Evolutionary conservation across 495 filamentous ascomycete genomes (phyloP).

Genomic region (Lepidopterella palustris): DNA sequence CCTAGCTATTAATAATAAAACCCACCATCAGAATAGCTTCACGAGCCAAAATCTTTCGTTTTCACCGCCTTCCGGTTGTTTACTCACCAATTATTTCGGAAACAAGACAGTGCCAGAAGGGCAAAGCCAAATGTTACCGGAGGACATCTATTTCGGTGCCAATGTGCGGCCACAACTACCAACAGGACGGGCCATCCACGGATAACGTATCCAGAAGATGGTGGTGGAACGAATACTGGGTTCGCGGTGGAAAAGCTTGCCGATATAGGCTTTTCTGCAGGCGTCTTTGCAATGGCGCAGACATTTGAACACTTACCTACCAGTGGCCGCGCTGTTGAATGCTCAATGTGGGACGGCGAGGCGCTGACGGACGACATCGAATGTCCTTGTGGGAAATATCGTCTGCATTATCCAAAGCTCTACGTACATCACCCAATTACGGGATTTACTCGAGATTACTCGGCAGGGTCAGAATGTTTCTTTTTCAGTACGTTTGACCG

Average conservation of each 20-base stretch:
- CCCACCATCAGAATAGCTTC: slow-evolving; percentile 41
- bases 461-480: slow-evolving; percentile 34
- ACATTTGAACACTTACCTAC: slow-evolving; percentile 40
- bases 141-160: slow-evolving; percentile 37
- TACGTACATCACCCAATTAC: slow-evolving; percentile 18
- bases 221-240: slow-evolving; percentile 33
- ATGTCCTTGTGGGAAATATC: slow-evolving; percentile 23
- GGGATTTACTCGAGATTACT: slow-evolving; percentile 16
- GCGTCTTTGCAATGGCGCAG: slow-evolving; percentile 44
- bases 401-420: slow-evolving; percentile 12
- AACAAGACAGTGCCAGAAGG: slow-evolving; percentile 19
- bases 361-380: slow-evolving; percentile 23
- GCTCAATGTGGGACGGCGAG: slow-evolving; percentile 37
- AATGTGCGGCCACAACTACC: slow-evolving; percentile 32
- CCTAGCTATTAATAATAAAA: slow-evolving; percentile 37
- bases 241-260: slow-evolving; percentile 30
- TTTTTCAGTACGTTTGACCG: slow-evolving; percentile 41
- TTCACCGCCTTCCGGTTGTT: slow-evolving; percentile 27
- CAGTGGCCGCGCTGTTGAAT: slow-evolving; percentile 33
- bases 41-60: slow-evolving; percentile 35
- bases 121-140: slow-evolving; percentile 20
- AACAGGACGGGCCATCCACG: slow-evolving; percentile 14
- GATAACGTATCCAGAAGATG: slow-evolving; percentile 27
- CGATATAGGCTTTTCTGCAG: slow-evolving; percentile 31
- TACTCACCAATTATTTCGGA: slow-evolving; percentile 44